A percentile compares a stretch with the other conserved stretches of the same genome.
These are phyloP conservation scores for Colletotrichum spaethianum DNA, from an alignment of 2,329 filamentous ascomycete species.

Conservation along the genomic window DNA sequence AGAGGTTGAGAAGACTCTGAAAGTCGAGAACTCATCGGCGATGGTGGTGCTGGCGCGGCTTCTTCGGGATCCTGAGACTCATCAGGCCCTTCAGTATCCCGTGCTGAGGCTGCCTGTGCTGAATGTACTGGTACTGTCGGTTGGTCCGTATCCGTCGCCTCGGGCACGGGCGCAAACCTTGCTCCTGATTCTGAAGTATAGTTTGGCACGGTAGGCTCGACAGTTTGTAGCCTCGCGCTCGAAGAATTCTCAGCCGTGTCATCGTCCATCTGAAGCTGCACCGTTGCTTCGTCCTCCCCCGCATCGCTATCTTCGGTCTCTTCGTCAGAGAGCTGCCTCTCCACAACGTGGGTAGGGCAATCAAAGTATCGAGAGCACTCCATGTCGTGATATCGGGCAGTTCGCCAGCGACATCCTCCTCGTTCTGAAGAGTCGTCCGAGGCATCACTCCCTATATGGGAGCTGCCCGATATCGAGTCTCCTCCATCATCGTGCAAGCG, in stretches of 20 bases:
- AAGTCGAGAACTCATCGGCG: conserved; percentile 34
- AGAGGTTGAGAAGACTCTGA: conserved; percentile 38
- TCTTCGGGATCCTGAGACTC: conserved; percentile 41
- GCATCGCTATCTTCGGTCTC: conserved; percentile 40
- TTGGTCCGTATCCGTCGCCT: conserved; percentile 29
- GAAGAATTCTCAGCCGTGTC: conserved; percentile 7
- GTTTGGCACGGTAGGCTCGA: background rate
- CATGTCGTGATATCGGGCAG: conserved; percentile 54
- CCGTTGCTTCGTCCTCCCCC: conserved; percentile 17
- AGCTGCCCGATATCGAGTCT: conserved; percentile 52
- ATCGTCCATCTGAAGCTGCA: conserved; percentile 16
- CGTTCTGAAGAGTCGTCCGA: conserved; percentile 38
- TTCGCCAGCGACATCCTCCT: conserved; percentile 56
- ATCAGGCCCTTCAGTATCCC: conserved; percentile 27
- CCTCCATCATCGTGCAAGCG: conserved; percentile 40
- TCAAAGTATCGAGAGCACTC: conserved; percentile 65
- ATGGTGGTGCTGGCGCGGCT: conserved; percentile 35
- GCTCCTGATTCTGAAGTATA: conserved; percentile 24
- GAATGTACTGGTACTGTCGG: conserved; percentile 15
- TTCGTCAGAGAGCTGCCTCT: conserved; percentile 54
- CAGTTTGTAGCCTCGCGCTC: background rate
- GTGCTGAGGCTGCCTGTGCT: conserved; percentile 40
- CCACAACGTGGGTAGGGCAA: conserved; percentile 62
- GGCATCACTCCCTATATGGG: conserved; percentile 56
- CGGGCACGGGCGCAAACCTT: conserved; percentile 40